Base-by-base conservation (phyloP, 2,329 filamentous ascomycete genomes). In the Botrytis deweyae region DNA sequence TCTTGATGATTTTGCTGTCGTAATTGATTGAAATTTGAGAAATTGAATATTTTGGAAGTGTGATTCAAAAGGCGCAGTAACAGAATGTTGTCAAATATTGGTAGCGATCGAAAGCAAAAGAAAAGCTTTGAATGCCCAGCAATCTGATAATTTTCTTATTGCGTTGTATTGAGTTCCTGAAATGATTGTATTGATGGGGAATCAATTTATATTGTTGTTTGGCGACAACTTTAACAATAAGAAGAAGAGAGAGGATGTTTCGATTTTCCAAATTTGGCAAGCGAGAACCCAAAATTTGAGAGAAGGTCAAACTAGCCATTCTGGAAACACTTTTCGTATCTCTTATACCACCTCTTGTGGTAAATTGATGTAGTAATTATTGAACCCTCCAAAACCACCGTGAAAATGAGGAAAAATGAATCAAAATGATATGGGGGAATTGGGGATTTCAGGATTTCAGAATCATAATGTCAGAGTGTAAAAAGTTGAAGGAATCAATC, bases 401-500 rank as follows among this genome's bases (percentile, higher is more conserved):
- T 38, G 18, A 55, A 38, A 59, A 25, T 14, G 22, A 68, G 25
- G 22, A 36, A 25, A n/a, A 38, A 7, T 66, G 8, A 40, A 12
- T 38, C 33, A 12, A 38, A 25, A 14, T 4, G 22, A n/a, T 9
- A 25, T 16, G 44, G 14, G 33, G 14, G 16, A 42, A 29, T 44
- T 3, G 61, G 2, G 38, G 3, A 29, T 20, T 22, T 46, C 10
- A 52, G 46, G 25, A 25, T 38, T 52, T 52, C 10, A 52, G 42
- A 33, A 29, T 67, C n/a, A n/a, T 12, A 49, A 44, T 12, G 38
- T 29, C 22, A 10, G 40, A 29, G 16, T n/a, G 22, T 36, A 8
- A 62, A n/a, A 42, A 76, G 77, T 59, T 10, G 52, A 73, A 73
- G 77, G 76, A 75, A 75, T 70, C 42, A 75, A 75, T 63, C 80